Evolutionary conservation across 1,284 basidiomycete genomes (phyloP).

Genomic region (Apiotrichum akiyoshidainum): DNA sequence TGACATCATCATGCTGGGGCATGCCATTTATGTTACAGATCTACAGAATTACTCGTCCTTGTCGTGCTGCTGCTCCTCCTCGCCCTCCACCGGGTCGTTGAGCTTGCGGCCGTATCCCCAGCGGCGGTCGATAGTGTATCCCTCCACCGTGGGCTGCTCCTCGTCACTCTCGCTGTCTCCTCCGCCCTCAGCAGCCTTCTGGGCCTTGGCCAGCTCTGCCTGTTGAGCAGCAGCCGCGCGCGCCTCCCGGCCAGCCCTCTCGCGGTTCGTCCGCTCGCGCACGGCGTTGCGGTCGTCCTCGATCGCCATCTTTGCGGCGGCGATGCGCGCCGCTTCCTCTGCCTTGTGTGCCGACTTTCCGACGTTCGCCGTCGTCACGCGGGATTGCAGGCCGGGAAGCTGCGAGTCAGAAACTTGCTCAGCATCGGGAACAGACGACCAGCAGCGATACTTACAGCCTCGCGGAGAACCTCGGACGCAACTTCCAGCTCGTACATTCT

Average conservation of each 20-base stretch:
- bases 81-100: not conserved
- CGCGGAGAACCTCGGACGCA: slow-evolving; percentile 31
- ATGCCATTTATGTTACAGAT: too few relatives aligned
- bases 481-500: slow-evolving; percentile 38
- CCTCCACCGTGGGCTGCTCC: slow-evolving; percentile 19
- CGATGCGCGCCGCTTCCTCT: slow-evolving; percentile 37
- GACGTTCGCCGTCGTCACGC: slow-evolving; percentile 12
- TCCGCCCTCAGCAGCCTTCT: not conserved
- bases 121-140: slow-evolving; percentile 11
- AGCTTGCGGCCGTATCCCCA: slow-evolving; percentile 21
- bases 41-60: too few relatives aligned
- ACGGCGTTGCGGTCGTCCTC: slow-evolving; percentile 44
- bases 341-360: slow-evolving; percentile 20
- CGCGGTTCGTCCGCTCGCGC: slow-evolving; percentile 32
- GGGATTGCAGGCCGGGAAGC: slow-evolving; percentile 25
- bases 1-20: too few relatives aligned
- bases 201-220: not conserved
- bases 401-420: slow-evolving; percentile 9
- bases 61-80: too few relatives aligned
- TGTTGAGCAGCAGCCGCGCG: slow-evolving; percentile 18
- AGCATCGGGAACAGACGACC: not conserved
- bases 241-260: slow-evolving; percentile 28
- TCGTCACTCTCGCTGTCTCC: not conserved
- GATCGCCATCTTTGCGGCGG: slow-evolving; percentile 34
- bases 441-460: slow-evolving; percentile 31